Evolutionary conservation across 352 stramenopile species (phyloP).

Genomic region (Albugo candida): DNA sequence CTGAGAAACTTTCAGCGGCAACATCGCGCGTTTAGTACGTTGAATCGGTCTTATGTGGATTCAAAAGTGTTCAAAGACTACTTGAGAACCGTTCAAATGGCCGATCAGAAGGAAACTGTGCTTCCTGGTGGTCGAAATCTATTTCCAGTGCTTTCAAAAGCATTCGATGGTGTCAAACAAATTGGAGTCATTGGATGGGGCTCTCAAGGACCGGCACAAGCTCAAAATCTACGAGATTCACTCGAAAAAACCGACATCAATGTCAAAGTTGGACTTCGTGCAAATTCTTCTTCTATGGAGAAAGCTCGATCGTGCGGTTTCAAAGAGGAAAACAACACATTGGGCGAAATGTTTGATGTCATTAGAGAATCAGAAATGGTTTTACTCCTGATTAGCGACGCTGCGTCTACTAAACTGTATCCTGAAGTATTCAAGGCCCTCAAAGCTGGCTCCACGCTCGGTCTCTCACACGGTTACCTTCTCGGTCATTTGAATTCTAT

Average conservation of each 20-base stretch:
- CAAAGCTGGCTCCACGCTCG: conserved; percentile 89
- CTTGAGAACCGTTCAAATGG: conserved; percentile 60
- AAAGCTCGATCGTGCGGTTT: conserved; percentile 84
- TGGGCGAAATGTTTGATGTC: conserved; percentile 93
- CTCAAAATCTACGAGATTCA: conserved; percentile 93
- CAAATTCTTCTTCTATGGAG: conserved; percentile 53
- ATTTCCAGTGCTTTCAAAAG: conserved; percentile 88
- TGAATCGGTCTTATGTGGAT: conserved; percentile 10
- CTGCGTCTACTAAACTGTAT: conserved; percentile 89
- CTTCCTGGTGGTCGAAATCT: conserved; percentile 79
- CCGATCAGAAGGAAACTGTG: conserved; percentile 50
- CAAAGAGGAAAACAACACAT: conserved; percentile 80
- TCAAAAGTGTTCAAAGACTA: conserved; percentile 54
- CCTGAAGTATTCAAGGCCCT: conserved; percentile 93
- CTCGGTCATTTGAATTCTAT: conserved; percentile 93
- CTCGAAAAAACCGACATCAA: conserved; percentile 82
- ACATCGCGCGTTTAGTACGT: no score
- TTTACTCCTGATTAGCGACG: conserved; percentile 93
- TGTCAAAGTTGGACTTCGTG: conserved; percentile 81
- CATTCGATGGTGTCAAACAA: conserved; percentile 92
- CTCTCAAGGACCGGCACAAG: conserved; percentile 93
- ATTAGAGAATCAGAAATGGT: conserved; percentile 94
- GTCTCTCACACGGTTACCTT: conserved; percentile 94
- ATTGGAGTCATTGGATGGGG: conserved; percentile 97
- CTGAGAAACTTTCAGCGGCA: no score